Base-by-base conservation (phyloP, 2,329 filamentous ascomycete species). In the Chrysoporthe austroafricana region DNA sequence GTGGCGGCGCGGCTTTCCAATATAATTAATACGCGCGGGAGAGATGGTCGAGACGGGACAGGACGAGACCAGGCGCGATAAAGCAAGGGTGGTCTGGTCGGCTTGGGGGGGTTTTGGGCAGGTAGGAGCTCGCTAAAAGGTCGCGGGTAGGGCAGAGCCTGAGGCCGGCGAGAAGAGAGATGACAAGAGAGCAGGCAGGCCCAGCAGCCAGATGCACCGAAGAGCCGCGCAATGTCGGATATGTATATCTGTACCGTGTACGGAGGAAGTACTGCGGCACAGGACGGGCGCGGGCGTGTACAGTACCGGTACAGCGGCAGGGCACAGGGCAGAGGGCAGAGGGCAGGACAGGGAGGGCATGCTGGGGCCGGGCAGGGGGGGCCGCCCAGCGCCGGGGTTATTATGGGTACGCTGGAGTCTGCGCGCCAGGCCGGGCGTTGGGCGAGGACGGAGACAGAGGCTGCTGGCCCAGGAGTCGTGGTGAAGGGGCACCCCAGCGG, bases 151-250 rank as follows among this genome's bases (percentile, higher is more conserved):
- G 43, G 64, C 46, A 58, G 54, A 56, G 56, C 32, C 13, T 36
- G 26, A 34, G 50, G 62, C 36, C 36, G 50, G 62, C 16, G 52
- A n/a, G n/a, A 36, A 16, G 32, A 59, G 39, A 32, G 57, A 26
- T 60, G 57, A 60, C 57, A 60, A 58, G n/a, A 43, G 42, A 34
- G 26, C n/a, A 39, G 39, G 16, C 18, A 43, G 57, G 21, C n/a
- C 57, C 57, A 59, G 21, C 57, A 36, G 60, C 52, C 62, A 68
- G 52, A 57, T 68, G 66, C 32, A 65, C 57, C 5, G 14, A 13
- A 59, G 21, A 57, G 46, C 60, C 61, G 54, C 54, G 65, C 62
- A 64, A 64, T 67, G 59, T 61, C 59, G 59, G 59, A 61, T 63
- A 59, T 63, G 54, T 21, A 56, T 63, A 60, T 54, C 48, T 18